Evolutionary conservation across 805 yeast genomes (phyloP).

Genomic region (Metschnikowia borealis): DNA sequence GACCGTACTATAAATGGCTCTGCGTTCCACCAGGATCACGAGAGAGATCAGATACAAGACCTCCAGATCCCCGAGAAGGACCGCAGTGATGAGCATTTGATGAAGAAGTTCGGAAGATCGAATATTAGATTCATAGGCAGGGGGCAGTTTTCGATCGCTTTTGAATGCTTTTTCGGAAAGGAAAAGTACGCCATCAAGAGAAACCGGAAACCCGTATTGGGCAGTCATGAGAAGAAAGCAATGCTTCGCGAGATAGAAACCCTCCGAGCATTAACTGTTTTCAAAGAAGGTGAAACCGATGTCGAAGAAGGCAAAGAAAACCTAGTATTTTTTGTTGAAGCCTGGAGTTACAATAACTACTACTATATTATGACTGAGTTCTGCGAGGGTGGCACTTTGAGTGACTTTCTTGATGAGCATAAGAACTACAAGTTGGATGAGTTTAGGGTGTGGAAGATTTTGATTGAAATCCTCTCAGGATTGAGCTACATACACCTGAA

Average conservation of each 20-base stretch:
- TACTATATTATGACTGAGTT: constrained; percentile 91
- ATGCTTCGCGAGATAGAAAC: constrained; percentile 75
- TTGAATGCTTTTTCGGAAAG: constrained; percentile 66
- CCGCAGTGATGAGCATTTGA: constrained; percentile 41
- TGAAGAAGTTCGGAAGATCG: constrained; percentile 45
- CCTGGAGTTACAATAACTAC: constrained; percentile 76
- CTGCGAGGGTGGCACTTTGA: constrained; percentile 92
- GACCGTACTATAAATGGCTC: constrained; percentile 13
- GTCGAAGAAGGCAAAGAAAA: constrained; percentile 68
- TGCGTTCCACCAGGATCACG: constrained; percentile 1
- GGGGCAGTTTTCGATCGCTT: constrained; percentile 90
- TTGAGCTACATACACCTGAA: constrained; percentile 73
- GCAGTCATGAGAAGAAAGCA: constrained; percentile 52
- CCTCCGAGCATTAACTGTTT: constrained; percentile 41
- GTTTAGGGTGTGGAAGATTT: constrained; percentile 96
- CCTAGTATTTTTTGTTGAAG: constrained; percentile 72
- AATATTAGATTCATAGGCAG: constrained; percentile 70
- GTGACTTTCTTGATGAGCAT: constrained; percentile 71
- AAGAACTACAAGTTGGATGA: constrained; percentile 78
- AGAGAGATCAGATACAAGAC: constrained; percentile 2
- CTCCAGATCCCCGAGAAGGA: constrained; percentile 7
- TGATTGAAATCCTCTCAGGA: constrained; percentile 79
- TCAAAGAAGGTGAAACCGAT: constrained; percentile 35
- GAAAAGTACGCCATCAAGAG: constrained; percentile 84
- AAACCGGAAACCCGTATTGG: constrained; percentile 59